Evolutionary conservation across 345 rosid species (phyloP), one percentile per base, ranked within the genome.

Genomic region (Linum usitatissimum): DNA sequence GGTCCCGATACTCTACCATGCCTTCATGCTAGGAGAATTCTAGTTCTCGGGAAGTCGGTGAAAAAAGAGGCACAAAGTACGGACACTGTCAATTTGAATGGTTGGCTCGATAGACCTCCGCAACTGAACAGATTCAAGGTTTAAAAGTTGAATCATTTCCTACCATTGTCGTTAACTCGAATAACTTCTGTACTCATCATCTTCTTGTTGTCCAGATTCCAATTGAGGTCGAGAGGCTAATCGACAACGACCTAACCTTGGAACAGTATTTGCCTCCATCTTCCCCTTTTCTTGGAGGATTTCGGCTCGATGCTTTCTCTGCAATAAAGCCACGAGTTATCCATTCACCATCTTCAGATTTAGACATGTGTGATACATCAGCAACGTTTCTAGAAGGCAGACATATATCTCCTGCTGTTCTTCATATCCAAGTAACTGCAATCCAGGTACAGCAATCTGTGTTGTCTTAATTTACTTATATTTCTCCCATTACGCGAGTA

Each of bases 61-160:
- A 81, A 64, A 65, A 62, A 65, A 18, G 88, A 83, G 67, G 64
- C 67, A 51, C 84, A 77, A 70, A 77, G 74, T 51, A 59, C 84
- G 54, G 96, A 86, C 57, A 84, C 82, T 64, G 64, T 71, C 56
- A 87, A 79, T 68, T 60, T 81, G 66, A 82, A 75, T 66, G 80
- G 71, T 78, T 86, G 83, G 84, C 72, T 87, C 65, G 98, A 92
- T 67, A 79, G 83, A 71, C 78, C 84, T 72, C 99, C 96, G 66
- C 88, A 75, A 63, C 73, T 93, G 71, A 80, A 64, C 73, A 77
- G 99, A 77, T 90, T 86, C 82, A 87, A 86, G 99, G 99, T 87
- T 68, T 51, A 62, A 63, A 17, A 51, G 48, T 38, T 28, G 38
- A 21, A 56, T 39, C 58, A 23, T 4, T 18, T 3, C 59, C 55